Percentiles rank a stretch among this genome's conserved stretches.
These are phyloP conservation scores for Rhizophagus prolifer DNA, from an alignment of 192 early-diverging fungal species.

Conservation along the genomic window DNA sequence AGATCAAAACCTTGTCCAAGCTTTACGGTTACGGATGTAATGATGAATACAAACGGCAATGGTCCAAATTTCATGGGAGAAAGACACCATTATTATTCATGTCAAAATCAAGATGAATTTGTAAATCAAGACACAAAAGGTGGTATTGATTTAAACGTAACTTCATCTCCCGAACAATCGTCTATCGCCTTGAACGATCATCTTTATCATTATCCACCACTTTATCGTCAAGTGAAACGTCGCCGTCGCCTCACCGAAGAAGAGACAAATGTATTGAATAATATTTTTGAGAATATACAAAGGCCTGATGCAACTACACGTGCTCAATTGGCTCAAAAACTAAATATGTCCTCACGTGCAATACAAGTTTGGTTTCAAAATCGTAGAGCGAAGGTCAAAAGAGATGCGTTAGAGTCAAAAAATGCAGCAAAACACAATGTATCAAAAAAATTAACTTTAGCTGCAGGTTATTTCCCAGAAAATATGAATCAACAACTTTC, in stretches of 20 bases:
- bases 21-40: background rate
- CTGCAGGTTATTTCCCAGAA: background rate
- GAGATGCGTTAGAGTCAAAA: slow-evolving; percentile 41
- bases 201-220: background rate
- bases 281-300: slow-evolving; percentile 56
- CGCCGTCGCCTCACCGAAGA: slow-evolving; percentile 68
- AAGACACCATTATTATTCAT: background rate
- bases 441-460: slow-evolving; percentile 14
- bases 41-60: background rate
- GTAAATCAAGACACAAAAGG: background rate
- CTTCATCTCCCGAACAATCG: background rate
- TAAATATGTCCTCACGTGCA: slow-evolving; percentile 68
- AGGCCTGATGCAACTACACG: slow-evolving; percentile 69
- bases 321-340: slow-evolving; percentile 56
- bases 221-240: slow-evolving; percentile 39
- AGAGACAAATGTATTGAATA: slow-evolving; percentile 62
- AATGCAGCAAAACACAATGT: slow-evolving; percentile 2
- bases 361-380: slow-evolving; percentile 91
- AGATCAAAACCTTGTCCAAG: background rate
- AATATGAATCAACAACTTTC: background rate
- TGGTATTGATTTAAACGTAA: background rate
- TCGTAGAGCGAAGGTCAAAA: slow-evolving; percentile 83
- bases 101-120: background rate
- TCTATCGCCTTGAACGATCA: background rate
- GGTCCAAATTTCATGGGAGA: background rate